Percentiles rank a stretch among this genome's conserved stretches.
phyloP scores from a whole-genome alignment of 2,329 filamentous ascomycete genomes.

The Exophiala spinifera region DNA sequence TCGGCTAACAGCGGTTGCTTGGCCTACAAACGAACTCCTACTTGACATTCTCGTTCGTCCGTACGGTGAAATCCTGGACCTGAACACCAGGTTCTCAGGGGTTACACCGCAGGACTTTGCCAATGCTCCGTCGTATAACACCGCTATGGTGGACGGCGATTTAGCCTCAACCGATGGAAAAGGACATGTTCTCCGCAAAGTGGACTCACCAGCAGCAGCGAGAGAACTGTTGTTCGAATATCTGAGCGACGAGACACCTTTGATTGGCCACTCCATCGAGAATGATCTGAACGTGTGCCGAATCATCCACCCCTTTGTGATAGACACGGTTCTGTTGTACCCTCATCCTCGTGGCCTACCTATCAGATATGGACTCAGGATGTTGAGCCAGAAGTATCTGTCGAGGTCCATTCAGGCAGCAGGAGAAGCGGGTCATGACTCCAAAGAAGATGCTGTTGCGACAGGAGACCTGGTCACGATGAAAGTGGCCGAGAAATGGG shows the following conservation, averaged over 20 bases:
- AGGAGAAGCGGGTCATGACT: constrained; percentile 73
- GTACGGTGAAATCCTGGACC: constrained; percentile 76
- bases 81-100: constrained; percentile 90
- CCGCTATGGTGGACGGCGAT: not conserved
- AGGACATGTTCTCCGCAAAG: constrained; percentile 62
- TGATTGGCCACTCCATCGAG: constrained; percentile 91
- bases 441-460: constrained; percentile 82
- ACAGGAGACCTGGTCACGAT: constrained; percentile 80
- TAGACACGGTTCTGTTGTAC: constrained; percentile 83
- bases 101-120: constrained; percentile 75
- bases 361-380: constrained; percentile 71
- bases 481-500: constrained; percentile 70
- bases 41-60: constrained; percentile 84
- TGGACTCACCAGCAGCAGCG: constrained; percentile 70
- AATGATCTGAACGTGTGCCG: constrained; percentile 88
- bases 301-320: constrained; percentile 76
- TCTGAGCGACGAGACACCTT: constrained; percentile 71
- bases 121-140: constrained; percentile 58
- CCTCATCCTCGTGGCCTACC: constrained; percentile 76
- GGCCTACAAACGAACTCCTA: constrained; percentile 72
- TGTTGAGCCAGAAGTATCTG: constrained; percentile 67
- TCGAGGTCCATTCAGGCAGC: constrained; percentile 76
- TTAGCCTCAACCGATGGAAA: not conserved
- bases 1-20: constrained; percentile 81
- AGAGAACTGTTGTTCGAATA: constrained; percentile 73